phyloP scores from a whole-genome alignment of 1,139 yeast species.

The Debaryomycetaceae sp. region DNA sequence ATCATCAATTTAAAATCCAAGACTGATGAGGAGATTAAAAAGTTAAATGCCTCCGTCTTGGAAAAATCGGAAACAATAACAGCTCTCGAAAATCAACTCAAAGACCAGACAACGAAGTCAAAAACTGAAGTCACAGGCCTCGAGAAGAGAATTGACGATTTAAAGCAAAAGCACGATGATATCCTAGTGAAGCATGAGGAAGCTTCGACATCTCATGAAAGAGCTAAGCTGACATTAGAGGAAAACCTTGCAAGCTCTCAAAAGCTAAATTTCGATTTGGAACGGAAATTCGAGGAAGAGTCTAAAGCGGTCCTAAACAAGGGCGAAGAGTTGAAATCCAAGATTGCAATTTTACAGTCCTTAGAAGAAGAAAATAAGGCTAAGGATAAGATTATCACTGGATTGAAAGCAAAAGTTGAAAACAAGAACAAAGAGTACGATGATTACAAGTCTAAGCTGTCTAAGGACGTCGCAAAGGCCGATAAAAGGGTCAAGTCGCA shows the following conservation, averaged over 20 bases:
- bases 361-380: slow-evolving; percentile 1
- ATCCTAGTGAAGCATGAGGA: not conserved
- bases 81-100: slow-evolving; percentile 1
- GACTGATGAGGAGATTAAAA: not conserved
- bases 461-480: slow-evolving; percentile 8
- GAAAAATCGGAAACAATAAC: not conserved
- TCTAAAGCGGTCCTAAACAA: not conserved
- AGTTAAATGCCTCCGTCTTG: not conserved
- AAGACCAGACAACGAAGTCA: slow-evolving; percentile 1
- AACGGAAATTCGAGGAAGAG: not conserved
- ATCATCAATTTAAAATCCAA: not conserved
- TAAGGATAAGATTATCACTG: slow-evolving; percentile 2
- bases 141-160: slow-evolving; percentile 2
- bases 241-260: slow-evolving; percentile 6
- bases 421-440: slow-evolving; percentile 3
- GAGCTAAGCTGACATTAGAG: slow-evolving; percentile 1
- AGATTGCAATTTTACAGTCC: not conserved
- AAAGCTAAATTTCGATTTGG: slow-evolving; percentile 5
- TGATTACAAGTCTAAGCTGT: not conserved
- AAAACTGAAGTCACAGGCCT: not conserved
- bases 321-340: not conserved
- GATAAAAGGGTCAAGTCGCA: slow-evolving; percentile 6
- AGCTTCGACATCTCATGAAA: not conserved
- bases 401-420: slow-evolving; percentile 1
- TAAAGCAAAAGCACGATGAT: slow-evolving; percentile 2